These are phyloP conservation scores for Cercospora beticola DNA, from an alignment of 2,329 filamentous ascomycete genomes.

Conservation along the genomic window DNA sequence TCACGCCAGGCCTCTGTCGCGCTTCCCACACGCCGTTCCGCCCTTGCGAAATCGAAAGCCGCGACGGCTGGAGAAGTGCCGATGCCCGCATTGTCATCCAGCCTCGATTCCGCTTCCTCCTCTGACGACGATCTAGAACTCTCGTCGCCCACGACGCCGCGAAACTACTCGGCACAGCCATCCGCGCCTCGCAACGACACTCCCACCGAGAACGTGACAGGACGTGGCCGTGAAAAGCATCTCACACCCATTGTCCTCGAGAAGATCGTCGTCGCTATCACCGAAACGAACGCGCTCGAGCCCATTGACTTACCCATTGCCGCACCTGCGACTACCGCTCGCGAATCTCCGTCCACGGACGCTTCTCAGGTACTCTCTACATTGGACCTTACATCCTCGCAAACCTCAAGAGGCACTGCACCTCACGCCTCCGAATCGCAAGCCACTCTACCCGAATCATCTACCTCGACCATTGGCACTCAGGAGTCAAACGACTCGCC, in stretches of 20 bases:
- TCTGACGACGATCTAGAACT: slow-evolving; percentile 43
- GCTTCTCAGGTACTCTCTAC: slow-evolving; percentile 40
- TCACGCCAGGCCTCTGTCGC: slow-evolving; percentile 21
- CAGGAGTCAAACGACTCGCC: slow-evolving; percentile 41
- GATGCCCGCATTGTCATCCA: slow-evolving; percentile 48
- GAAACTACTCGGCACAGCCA: slow-evolving; percentile 57
- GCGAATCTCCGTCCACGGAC: slow-evolving; percentile 24
- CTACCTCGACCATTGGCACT: slow-evolving; percentile 56
- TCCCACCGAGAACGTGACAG: slow-evolving; percentile 57
- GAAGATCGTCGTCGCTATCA: slow-evolving; percentile 90
- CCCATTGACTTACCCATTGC: slow-evolving; percentile 49
- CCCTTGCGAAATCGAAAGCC: slow-evolving; percentile 25
- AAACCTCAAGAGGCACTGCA: slow-evolving; percentile 24
- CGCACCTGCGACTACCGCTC: slow-evolving; percentile 16
- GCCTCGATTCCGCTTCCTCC: slow-evolving; percentile 47
- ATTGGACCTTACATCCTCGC: slow-evolving; percentile 41
- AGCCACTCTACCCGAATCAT: slow-evolving; percentile 51
- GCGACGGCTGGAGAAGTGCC: slow-evolving; percentile 17
- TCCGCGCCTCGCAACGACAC: slow-evolving; percentile 71
- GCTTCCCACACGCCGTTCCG: slow-evolving; percentile 19
- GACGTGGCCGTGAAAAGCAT: slow-evolving; percentile 75
- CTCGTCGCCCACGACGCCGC: slow-evolving; percentile 54
- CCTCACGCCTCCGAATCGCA: slow-evolving; percentile 23
- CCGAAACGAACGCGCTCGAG: slow-evolving; percentile 72
- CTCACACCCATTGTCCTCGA: slow-evolving; percentile 91